phyloP scores from a whole-genome alignment of 345 rosid genomes.

The Salix dunnii region DNA sequence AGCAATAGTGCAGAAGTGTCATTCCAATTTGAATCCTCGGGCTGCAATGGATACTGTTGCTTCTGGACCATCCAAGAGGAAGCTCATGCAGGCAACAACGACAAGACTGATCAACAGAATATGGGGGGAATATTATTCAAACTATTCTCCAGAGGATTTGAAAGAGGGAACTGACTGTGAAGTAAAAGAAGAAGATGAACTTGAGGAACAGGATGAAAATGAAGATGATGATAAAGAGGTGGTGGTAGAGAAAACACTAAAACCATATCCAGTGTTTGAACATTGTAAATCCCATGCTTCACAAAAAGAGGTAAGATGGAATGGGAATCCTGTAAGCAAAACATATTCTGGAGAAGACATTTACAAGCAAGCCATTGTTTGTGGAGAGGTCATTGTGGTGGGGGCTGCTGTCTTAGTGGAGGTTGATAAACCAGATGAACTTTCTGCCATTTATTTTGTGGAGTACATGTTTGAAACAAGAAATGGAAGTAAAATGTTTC shows the following conservation, averaged over 20 bases:
- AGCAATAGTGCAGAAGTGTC: constrained; percentile 38
- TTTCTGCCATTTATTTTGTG: constrained; percentile 21
- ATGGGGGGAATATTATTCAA: constrained; percentile 82
- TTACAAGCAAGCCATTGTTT: constrained; percentile 21
- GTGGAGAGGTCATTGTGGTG: constrained; percentile 18
- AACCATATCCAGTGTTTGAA: constrained; percentile 4
- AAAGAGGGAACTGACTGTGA: constrained; percentile 14
- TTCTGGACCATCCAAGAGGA: constrained; percentile 44
- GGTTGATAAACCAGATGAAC: constrained; percentile 10
- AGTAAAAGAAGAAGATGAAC: constrained; percentile 21
- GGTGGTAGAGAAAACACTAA: constrained; percentile 13
- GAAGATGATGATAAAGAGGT: constrained; percentile 25
- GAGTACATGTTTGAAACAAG: constrained; percentile 31
- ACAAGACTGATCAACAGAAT: constrained; percentile 71
- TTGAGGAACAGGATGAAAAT: constrained; percentile 29
- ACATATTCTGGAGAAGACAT: constrained; percentile 15
- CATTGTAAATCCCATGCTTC: constrained; percentile 4
- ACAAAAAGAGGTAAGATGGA: constrained; percentile 21
- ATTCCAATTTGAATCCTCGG: constrained; percentile 61
- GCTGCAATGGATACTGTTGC: constrained; percentile 37
- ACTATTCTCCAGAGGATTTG: constrained; percentile 22
- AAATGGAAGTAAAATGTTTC: constrained; percentile 26
- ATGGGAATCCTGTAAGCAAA: constrained; percentile 18
- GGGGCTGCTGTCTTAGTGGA: constrained; percentile 22
- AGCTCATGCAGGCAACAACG: constrained; percentile 83